Conservation (phyloP, 371 early-diverging fungal genomes). For the Conidiobolus incongruus region DNA sequence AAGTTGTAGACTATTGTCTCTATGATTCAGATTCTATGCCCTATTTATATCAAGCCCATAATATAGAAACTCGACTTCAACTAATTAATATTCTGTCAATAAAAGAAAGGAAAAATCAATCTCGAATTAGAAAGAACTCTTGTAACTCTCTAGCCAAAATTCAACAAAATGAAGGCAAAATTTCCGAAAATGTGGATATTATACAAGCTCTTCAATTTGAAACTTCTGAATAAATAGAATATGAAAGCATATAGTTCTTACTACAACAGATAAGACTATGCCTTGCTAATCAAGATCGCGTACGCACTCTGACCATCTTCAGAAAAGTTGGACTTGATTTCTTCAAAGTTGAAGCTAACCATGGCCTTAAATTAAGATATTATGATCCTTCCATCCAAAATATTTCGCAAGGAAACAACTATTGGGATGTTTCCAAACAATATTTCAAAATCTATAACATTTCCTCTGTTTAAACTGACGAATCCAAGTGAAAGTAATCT, state of each 20-base stretch:
- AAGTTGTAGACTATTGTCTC: slow-evolving; percentile 58
- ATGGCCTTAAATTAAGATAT: slow-evolving; percentile 82
- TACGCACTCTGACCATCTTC: slow-evolving; percentile 76
- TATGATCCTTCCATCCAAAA: slow-evolving; percentile 88
- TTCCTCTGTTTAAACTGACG: slow-evolving; percentile 49
- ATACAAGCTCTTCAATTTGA: slow-evolving; percentile 93
- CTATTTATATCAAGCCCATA: slow-evolving; percentile 59
- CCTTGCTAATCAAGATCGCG: slow-evolving; percentile 75
- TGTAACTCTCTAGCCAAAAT: slow-evolving; percentile 71
- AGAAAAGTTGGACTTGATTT: slow-evolving; percentile 83
- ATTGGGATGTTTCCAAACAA: slow-evolving; percentile 73
- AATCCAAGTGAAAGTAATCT: slow-evolving; percentile 50
- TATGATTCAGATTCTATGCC: slow-evolving; percentile 86
- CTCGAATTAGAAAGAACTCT: slow-evolving; percentile 95
- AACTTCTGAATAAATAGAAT: slow-evolving; percentile 95
- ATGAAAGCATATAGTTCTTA: slow-evolving; percentile 94
- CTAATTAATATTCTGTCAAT: slow-evolving; percentile 84
- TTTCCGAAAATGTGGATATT: slow-evolving; percentile 77
- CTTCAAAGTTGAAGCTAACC: slow-evolving; percentile 65
- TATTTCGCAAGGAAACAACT: slow-evolving; percentile 73
- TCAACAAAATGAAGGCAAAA: slow-evolving; percentile 73
- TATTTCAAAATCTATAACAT: slow-evolving; percentile 79
- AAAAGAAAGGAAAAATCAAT: slow-evolving; percentile 96
- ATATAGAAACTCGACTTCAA: slow-evolving; percentile 60
- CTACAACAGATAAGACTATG: slow-evolving; percentile 93